phyloP scores from a whole-genome alignment of 805 yeast species.

The Pichia ethanolica region DNA sequence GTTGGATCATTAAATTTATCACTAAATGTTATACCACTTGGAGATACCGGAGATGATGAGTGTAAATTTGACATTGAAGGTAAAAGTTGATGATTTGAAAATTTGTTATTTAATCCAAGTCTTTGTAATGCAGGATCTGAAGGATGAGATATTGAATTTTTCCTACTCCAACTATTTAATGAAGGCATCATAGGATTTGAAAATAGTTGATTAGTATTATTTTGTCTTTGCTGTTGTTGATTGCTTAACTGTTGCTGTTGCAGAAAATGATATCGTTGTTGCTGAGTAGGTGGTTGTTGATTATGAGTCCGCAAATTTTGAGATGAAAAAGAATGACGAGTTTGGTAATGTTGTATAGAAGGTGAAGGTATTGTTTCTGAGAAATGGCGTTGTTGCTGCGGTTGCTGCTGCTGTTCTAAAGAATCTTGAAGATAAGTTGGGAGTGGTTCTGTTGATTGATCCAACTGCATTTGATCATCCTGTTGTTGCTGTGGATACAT shows the following conservation, averaged over 20 bases:
- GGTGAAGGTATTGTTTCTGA: no score
- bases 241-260: conserved; percentile 4
- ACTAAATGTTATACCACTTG: not conserved
- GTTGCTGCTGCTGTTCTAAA: conserved; percentile 5
- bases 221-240: conserved; percentile 4
- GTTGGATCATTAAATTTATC: not conserved
- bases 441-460: not conserved
- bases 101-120: conserved; percentile 5
- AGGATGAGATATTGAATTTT: not conserved
- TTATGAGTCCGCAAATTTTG: not conserved
- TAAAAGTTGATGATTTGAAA: conserved; percentile 1
- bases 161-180: not conserved
- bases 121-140: conserved; percentile 8
- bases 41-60: not conserved
- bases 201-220: not conserved
- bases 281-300: conserved; percentile 5
- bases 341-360: no score
- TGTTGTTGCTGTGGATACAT: no score
- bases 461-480: no score
- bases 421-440: not conserved
- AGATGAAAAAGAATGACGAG: no score
- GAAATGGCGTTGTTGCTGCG: conserved; percentile 10
- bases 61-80: not conserved
- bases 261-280: conserved; percentile 3
- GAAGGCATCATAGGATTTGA: not conserved